These are phyloP conservation scores for Physcia stellaris DNA, from an alignment of 495 filamentous ascomycete species.

Conservation along the genomic window DNA sequence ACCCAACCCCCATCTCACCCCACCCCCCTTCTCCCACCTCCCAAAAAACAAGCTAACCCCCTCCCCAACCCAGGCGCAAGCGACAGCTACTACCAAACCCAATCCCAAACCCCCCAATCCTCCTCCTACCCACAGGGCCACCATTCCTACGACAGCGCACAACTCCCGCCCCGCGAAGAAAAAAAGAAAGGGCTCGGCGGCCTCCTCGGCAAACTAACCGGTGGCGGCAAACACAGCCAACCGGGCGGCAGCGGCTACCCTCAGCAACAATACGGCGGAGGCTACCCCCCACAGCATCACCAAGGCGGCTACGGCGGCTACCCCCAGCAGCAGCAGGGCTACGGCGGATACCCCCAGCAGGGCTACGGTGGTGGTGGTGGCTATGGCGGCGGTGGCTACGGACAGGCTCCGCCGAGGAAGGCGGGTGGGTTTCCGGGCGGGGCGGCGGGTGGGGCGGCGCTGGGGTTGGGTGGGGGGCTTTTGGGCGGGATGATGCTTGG, in stretches of 20 bases:
- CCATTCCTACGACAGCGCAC: not conserved
- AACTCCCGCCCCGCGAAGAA: slow-evolving; percentile 19
- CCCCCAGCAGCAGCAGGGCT: slow-evolving; percentile 31
- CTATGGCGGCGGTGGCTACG: slow-evolving; percentile 18
- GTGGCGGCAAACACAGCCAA: slow-evolving; percentile 5
- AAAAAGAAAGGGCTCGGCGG: slow-evolving; percentile 23
- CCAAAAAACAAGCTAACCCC: slow-evolving; percentile 5
- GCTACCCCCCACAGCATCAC: slow-evolving; percentile 13
- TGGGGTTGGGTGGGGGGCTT: slow-evolving; percentile 66
- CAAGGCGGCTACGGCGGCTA: slow-evolving; percentile 23
- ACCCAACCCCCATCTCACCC: slow-evolving; percentile 15
- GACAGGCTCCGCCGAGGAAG: slow-evolving; percentile 18
- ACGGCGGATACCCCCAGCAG: slow-evolving; percentile 29
- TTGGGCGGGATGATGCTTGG: slow-evolving; percentile 56
- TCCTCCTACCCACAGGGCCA: too few relatives aligned
- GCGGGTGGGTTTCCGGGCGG: slow-evolving; percentile 43
- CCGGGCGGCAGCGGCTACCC: not conserved
- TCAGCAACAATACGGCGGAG: slow-evolving; percentile 17
- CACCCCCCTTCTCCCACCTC: slow-evolving; percentile 33
- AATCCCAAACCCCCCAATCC: slow-evolving; percentile 1
- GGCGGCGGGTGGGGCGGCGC: slow-evolving; percentile 52
- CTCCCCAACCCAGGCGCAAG: slow-evolving; percentile 11
- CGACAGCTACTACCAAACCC: slow-evolving; percentile 9
- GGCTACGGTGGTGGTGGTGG: slow-evolving; percentile 30
- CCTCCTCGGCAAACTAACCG: slow-evolving; percentile 31